Base-by-base conservation (phyloP, 2,329 filamentous ascomycete genomes). In the Trichoderma aggressivum region DNA sequence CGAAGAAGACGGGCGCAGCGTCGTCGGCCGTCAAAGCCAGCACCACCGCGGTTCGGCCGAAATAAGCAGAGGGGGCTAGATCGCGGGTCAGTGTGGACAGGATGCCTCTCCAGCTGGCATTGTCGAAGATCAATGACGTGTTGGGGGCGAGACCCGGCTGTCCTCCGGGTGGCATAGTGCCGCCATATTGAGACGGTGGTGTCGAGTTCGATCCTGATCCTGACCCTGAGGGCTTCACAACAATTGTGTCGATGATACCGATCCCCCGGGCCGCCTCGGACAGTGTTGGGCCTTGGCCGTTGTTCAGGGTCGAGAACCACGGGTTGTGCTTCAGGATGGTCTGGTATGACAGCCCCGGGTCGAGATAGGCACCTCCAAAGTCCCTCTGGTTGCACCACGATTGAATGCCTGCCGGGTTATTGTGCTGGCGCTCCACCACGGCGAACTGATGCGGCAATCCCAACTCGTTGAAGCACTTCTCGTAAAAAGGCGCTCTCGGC, bases 21-120 rank as follows among this genome's bases (percentile, higher is more conserved):
- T 95, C 92, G 70, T 92, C 89, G 55, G 92, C 88, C 0, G 88
- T 89, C 21, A 88, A 90, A 10, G 92, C 92, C 12, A 97, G 83
- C 16, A 97, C 87, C 58, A 97, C 88, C 3, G 92, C 93, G 5
- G 92, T 89, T 61, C 92, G 89, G 55, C 89, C 90, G 74, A 88
- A 88, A 79, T 95, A 97, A 1, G 93, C 93, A 5, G 92, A 94
- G 0, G 93, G 93, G 0, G 94, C 92, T 75, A 94, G 90, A 76
- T 97, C 93, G 26, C 92, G 88, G 5, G 91, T 96, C 71, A 97
- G 84, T 0, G 93, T 94, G 66, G 92, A 91, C 61, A 94, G 86
- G 71, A 97, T 95, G 1, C 93, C 93, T 79, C 93, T 94, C 92
- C 93, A 96, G 16, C 90, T 90, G 12, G 92, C 91, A 75, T 97